Base-by-base conservation (phyloP, 225 moss, liverwort and hornwort species). In the Sphagnum contortum region DNA sequence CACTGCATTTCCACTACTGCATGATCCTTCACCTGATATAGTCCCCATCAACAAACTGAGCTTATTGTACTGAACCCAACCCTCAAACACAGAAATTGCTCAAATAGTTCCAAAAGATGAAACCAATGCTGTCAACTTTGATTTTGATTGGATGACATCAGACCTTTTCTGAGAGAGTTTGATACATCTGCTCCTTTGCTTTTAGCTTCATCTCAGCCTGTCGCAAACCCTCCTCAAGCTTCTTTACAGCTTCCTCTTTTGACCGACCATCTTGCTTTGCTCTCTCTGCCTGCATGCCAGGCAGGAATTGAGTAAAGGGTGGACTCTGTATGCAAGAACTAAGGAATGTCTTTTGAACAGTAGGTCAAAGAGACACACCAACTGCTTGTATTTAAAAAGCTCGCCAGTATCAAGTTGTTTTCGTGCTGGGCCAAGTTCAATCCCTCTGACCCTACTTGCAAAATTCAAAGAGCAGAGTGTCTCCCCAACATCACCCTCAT, bases 381-480 rank as follows among this genome's bases (percentile, higher is more conserved):
- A 64, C 70, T 98, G 98, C 79, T 93, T 98, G 71, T 89, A 98
- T 62, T 98, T 98, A 61, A 98, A 91, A 45, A 98, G 66, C 77
- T 98, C 98, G 72, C 83, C 81, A 9, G 93, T 76, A 81, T 93
- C 93, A 46, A 93, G 66, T 60, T 98, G 93, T 75, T 93, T 98
- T 14, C 89, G 80, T 6, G 93, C 93, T 8, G 93, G 93, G 5
- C 98, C 98, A 60, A 93, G 83, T 71, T 98, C 98, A 57, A 98
- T 89, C 57, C 98, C 98, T 69, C 93, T 82, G 59, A 93, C 98
- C 49, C 98, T 85, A 64, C 98, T 98, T 3, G 98, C 98, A 57
- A 98, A 98, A 64, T 98, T 93, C 53, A 98, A 72, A 1, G 98
- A 98, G 73, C 91, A 92, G 29, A 93, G 60, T 3, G 87, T 87